Evolutionary conservation across 257 asterid species (phyloP), one percentile per base, ranked within the genome.

Genomic region (Voacanga thouarsii): DNA sequence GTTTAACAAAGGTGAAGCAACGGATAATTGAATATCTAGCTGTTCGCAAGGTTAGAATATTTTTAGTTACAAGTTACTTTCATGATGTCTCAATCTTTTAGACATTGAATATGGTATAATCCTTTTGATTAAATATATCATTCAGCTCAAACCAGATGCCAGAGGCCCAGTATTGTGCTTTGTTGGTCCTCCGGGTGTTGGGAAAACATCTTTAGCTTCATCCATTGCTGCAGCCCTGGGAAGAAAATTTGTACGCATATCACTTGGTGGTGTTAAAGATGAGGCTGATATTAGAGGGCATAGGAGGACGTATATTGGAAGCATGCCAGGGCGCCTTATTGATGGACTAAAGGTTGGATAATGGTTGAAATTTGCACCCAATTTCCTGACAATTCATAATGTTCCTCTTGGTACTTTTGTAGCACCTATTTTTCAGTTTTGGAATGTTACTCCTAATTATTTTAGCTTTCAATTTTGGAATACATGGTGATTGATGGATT

Each of bases 161-260:
- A 93, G 95, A 87, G 98, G 99, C 79, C 99, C 98, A 23, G 90
- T 96, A 64, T 84, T 96, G 92, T 96, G 98, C 86, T 93, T 96
- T 85, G 98, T 96, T 82, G 99, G 99, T 75, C 99, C 99, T 84
- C 99, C 98, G 26, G 99, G 99, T 87, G 97, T 96, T 73, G 99
- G 99, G 66, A 96, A 96, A 91, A 96, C 99, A 67, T 96, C 99
- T 78, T 89, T 96, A 83, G 99, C 98, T 75, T 90, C 99, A 74
- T 93, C 99, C 16, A 92, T 96, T 82, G 97, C 98, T 65, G 86
- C 97, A 86, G 96, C 98, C 82, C 84, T 96, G 88, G 98, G 98
- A 77, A 90, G 97, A 88, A 93, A 96, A 86, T 96, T 93, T 87
- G 80, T 93, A 47, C 98, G 99, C 81, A 92, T 96, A 87, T 92